Percentiles rank a stretch among this genome's conserved stretches.
phyloP scores from a whole-genome alignment of 1,284 basidiomycete species.

The Phellopilus nigrolimitatus region DNA sequence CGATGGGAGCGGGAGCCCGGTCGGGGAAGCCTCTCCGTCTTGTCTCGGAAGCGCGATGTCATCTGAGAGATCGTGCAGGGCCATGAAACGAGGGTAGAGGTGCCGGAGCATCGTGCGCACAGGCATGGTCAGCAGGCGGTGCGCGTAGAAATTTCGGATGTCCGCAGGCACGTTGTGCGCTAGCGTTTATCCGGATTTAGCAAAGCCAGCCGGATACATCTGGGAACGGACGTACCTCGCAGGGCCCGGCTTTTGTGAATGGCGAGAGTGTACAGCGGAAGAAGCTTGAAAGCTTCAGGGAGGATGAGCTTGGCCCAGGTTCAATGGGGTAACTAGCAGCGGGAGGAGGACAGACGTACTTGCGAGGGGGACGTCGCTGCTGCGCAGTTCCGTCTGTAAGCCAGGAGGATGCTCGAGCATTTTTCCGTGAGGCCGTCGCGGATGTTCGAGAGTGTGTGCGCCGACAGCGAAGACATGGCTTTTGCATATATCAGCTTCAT shows the following conservation, averaged over 20 bases:
- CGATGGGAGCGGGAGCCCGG: constrained; percentile 72
- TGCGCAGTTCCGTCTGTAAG: constrained; percentile 90
- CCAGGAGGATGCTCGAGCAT: constrained; percentile 80
- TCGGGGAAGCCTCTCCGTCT: not conserved
- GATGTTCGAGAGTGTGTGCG: constrained; percentile 68
- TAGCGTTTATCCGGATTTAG: constrained; percentile 27
- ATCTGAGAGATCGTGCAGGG: constrained; percentile 82
- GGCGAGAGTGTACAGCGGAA: constrained; percentile 82
- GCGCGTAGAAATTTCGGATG: constrained; percentile 84
- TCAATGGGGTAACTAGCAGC: constrained; percentile 6
- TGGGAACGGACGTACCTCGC: constrained; percentile 56
- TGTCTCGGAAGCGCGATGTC: constrained; percentile 59
- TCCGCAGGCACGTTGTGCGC: constrained; percentile 88
- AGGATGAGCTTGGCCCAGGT: constrained; percentile 75
- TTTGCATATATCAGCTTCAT: constrained; percentile 12
- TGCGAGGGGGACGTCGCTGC: constrained; percentile 78
- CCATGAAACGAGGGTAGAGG: constrained; percentile 87
- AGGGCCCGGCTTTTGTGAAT: constrained; percentile 90
- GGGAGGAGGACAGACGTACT: constrained; percentile 40
- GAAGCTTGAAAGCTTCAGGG: constrained; percentile 88
- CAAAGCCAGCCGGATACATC: not conserved
- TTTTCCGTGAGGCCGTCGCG: constrained; percentile 83
- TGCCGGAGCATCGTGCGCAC: constrained; percentile 71
- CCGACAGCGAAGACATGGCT: constrained; percentile 69
- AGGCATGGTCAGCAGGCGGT: constrained; percentile 68